Conservation (phyloP, 345 rosid genomes). For the Sisymbrium altissimum region DNA sequence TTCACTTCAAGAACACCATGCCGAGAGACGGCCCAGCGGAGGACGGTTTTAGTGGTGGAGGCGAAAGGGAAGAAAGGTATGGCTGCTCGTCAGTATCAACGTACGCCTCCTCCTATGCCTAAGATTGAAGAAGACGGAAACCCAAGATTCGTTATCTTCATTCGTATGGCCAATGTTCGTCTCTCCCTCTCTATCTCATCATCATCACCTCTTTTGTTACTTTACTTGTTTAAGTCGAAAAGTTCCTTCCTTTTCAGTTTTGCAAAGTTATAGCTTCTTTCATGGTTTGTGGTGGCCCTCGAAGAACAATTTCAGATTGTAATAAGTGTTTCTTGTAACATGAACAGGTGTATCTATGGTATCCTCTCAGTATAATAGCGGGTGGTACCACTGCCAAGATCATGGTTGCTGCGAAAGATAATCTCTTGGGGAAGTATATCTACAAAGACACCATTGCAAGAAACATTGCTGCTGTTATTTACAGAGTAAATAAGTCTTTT, state of each 20-base stretch:
- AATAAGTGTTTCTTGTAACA: background rate
- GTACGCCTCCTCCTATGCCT: slow-evolving; percentile 71
- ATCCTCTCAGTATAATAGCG: slow-evolving; percentile 71
- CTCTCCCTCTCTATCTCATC: background rate
- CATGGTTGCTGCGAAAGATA: slow-evolving; percentile 95
- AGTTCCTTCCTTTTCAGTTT: background rate
- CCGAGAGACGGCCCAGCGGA: slow-evolving; percentile 20
- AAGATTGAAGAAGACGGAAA: slow-evolving; percentile 95
- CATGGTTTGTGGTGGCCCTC: background rate
- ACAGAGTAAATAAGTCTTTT: slow-evolving; percentile 45
- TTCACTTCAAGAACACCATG: slow-evolving; percentile 43
- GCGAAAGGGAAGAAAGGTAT: slow-evolving; percentile 91
- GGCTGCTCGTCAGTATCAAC: slow-evolving; percentile 74
- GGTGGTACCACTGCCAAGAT: slow-evolving; percentile 97
- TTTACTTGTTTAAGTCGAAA: background rate
- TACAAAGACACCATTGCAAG: slow-evolving; percentile 88
- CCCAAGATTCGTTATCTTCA: slow-evolving; percentile 85
- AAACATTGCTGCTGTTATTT: slow-evolving; percentile 89
- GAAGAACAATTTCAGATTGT: background rate
- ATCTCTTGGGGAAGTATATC: slow-evolving; percentile 83
- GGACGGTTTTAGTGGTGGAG: slow-evolving; percentile 47
- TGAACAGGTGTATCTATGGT: slow-evolving; percentile 85
- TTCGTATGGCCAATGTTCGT: slow-evolving; percentile 84
- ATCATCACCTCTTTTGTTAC: background rate
- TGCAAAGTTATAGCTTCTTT: background rate